Percentiles rank a stretch among this genome's conserved stretches.
These are phyloP conservation scores for Ostreobium quekettii DNA, from an alignment of 139 green algal genomes.

Conservation along the genomic window DNA sequence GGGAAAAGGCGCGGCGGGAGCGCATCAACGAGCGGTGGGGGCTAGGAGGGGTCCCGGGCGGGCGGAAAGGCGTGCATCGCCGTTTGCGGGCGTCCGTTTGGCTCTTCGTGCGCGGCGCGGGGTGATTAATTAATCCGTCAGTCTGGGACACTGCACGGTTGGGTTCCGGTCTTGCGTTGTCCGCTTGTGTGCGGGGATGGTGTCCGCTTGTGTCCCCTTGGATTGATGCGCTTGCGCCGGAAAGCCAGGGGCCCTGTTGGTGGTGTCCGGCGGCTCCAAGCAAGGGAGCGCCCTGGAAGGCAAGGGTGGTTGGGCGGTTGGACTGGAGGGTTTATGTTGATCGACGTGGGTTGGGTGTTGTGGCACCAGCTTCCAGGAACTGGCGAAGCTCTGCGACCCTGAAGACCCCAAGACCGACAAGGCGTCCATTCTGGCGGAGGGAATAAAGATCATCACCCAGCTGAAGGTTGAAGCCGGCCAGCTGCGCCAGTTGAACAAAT, in stretches of 20 bases:
- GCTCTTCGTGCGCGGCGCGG: neutral
- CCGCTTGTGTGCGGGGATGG: neutral
- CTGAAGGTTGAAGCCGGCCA: slow-evolving; percentile 52
- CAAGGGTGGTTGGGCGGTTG: too few species aligned
- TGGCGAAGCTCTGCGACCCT: slow-evolving; percentile 51
- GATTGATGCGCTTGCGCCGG: slow-evolving; percentile 1
- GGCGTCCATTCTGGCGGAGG: slow-evolving; percentile 52
- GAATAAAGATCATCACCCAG: slow-evolving; percentile 52
- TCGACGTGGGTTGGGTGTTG: too few species aligned
- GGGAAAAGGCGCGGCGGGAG: slow-evolving; percentile 58
- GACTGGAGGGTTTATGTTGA: too few species aligned
- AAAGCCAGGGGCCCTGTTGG: too few species aligned
- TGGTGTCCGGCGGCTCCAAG: too few species aligned
- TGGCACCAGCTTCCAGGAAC: slow-evolving; percentile 44
- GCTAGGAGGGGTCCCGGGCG: neutral
- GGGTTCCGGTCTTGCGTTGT: neutral
- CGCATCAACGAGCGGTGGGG: slow-evolving; percentile 63
- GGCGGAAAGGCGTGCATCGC: neutral
- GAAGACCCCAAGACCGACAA: slow-evolving; percentile 68
- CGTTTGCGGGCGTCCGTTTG: neutral
- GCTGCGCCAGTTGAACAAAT: slow-evolving; percentile 64
- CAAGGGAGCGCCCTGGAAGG: too few species aligned
- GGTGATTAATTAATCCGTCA: too few species aligned
- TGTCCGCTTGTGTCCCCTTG: neutral
- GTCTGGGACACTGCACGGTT: neutral